Evolutionary conservation across 2,329 filamentous ascomycete genomes (phyloP).

Genomic region (Aspergillus terreus): DNA sequence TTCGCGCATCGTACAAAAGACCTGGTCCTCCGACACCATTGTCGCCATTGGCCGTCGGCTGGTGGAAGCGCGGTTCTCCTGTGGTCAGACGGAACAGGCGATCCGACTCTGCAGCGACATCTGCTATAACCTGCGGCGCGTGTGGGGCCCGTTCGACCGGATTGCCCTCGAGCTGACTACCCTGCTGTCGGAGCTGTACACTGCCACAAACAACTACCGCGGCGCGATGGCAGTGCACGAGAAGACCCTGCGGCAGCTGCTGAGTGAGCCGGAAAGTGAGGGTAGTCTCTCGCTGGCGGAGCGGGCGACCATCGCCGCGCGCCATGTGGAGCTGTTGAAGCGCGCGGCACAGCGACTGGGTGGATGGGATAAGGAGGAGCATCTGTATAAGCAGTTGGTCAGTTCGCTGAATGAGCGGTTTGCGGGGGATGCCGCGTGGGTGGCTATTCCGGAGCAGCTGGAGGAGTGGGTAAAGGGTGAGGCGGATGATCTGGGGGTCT

Average conservation of each 20-base stretch:
- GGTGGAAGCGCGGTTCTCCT: conserved; percentile 3
- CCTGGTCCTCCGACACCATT: conserved; percentile 5
- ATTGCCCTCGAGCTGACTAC: conserved; percentile 1
- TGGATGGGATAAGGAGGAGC: neutral
- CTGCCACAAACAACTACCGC: neutral
- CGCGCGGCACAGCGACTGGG: neutral
- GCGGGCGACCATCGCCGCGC: neutral
- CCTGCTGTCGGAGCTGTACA: conserved; percentile 1
- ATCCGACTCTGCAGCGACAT: neutral
- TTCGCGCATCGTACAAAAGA: conserved; percentile 3
- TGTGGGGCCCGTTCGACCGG: conserved; percentile 2
- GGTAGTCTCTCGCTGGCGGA: neutral
- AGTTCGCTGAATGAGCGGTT: neutral
- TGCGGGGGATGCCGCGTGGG: neutral
- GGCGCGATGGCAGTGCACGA: conserved; percentile 3
- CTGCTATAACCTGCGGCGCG: conserved; percentile 3
- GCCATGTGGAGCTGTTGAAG: neutral
- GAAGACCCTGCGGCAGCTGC: neutral
- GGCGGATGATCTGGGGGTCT: neutral
- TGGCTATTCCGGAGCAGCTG: neutral
- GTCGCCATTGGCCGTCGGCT: conserved; percentile 1
- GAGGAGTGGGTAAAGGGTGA: neutral
- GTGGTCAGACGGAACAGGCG: neutral
- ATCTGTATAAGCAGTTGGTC: neutral
- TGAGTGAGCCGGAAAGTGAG: neutral